These are phyloP conservation scores for Lipomyces anomalus DNA, from an alignment of 805 yeast genomes.

Conservation along the genomic window DNA sequence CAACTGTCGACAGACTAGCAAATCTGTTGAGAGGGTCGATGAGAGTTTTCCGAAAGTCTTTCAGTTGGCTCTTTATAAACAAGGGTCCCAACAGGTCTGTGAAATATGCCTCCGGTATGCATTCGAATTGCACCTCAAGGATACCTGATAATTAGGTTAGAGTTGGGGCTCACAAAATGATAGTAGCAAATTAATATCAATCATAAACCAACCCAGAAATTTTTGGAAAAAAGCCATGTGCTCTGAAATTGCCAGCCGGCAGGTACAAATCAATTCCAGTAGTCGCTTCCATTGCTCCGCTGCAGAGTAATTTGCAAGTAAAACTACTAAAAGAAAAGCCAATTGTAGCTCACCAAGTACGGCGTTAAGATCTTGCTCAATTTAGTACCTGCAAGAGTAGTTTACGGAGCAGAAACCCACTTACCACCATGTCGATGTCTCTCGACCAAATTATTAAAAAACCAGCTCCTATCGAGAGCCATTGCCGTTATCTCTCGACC, in stretches of 20 bases:
- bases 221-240: constrained; percentile 30
- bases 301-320: constrained; percentile 60
- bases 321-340: constrained; percentile 43
- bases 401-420: not conserved
- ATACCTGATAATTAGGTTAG: not conserved
- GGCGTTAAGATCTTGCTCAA: constrained; percentile 29
- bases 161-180: constrained; percentile 8
- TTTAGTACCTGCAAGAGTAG: not conserved
- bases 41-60: constrained; percentile 12
- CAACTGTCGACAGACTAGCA: too few species aligned
- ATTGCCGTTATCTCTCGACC: constrained; percentile 45
- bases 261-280: constrained; percentile 40
- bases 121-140: constrained; percentile 37
- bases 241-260: constrained; percentile 30
- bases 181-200: too few species aligned
- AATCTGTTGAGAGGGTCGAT: constrained; percentile 1
- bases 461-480: constrained; percentile 59
- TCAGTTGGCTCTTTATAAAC: constrained; percentile 21
- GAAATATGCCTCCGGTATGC: constrained; percentile 42
- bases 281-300: constrained; percentile 59
- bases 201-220: constrained; percentile 29
- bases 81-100: constrained; percentile 33
- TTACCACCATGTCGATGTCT: constrained; percentile 15
- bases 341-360: constrained; percentile 53
- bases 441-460: constrained; percentile 38